A percentile compares a stretch with the other conserved stretches of the same genome.
Evolutionary conservation across 73 alveolate species (phyloP).

Genomic region (Paramecium sexaurelia): DNA sequence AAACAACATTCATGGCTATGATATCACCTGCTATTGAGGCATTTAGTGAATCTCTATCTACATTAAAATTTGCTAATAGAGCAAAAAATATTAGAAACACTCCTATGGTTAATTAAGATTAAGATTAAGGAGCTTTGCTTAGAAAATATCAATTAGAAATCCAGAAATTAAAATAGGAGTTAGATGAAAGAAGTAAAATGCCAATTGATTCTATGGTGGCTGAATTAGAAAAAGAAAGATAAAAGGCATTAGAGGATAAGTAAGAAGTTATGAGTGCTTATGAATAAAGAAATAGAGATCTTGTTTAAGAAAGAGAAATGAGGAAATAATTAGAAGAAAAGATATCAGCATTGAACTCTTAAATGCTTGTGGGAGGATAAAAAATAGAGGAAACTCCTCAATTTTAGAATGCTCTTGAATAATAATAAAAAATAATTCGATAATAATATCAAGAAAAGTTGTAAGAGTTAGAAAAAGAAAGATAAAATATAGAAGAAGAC

Average conservation of each 20-base stretch:
- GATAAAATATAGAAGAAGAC: slow-evolving; percentile 92
- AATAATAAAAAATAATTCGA: slow-evolving; percentile 80
- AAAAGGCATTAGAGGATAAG: slow-evolving; percentile 95
- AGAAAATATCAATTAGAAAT: slow-evolving; percentile 97
- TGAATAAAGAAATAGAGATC: slow-evolving; percentile 93
- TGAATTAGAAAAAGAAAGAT: slow-evolving; percentile 91
- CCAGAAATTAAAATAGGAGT: slow-evolving; percentile 90
- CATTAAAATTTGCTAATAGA: slow-evolving; percentile 98
- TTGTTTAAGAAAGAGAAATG: slow-evolving; percentile 92
- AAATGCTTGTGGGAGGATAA: slow-evolving; percentile 97
- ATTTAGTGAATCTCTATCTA: slow-evolving; percentile 93
- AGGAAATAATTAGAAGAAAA: slow-evolving; percentile 95
- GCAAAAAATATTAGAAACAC: slow-evolving; percentile 97
- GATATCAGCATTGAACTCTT: slow-evolving; percentile 92
- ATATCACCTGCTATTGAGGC: slow-evolving; percentile 97
- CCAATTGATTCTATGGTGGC: slow-evolving; percentile 74
- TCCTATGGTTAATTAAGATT: slow-evolving; percentile 96
- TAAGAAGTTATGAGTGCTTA: slow-evolving; percentile 95
- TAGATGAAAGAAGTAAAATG: slow-evolving; percentile 83
- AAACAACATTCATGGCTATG: slow-evolving; percentile 72
- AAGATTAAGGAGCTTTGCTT: slow-evolving; percentile 94
- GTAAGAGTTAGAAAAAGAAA: slow-evolving; percentile 94
- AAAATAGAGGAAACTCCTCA: slow-evolving; percentile 97
- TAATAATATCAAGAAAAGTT: slow-evolving; percentile 89
- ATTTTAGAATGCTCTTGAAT: slow-evolving; percentile 93